Base-by-base conservation (phyloP, 208 protist species). In the Kentomonas sorsogonicus region DNA sequence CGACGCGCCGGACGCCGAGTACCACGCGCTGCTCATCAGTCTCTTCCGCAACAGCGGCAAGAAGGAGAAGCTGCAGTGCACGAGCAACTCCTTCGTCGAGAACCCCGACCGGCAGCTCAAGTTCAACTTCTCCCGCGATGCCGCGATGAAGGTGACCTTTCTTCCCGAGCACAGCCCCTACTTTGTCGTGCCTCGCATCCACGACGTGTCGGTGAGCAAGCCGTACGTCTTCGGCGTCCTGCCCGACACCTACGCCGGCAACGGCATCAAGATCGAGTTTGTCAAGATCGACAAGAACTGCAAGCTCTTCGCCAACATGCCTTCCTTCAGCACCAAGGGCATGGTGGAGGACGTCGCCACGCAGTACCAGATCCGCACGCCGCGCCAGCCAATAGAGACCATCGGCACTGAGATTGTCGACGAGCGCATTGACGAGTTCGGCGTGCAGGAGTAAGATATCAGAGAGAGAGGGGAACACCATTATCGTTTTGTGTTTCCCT, bases 221-320 rank as follows among this genome's bases (percentile, higher is more conserved):
- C 77, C 75, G 30, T 92, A 87, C 65, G 74, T 88, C 27, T 41
- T 92, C 43, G 85, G 85, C 36, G 52, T 92, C 11, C 50, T 92
- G 33, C 34, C 70, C 2, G 79, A 92, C 57, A 85, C 77, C 7
- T 85, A 84, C 66, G 69, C 63, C 10, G 81, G 81, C 34, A 86
- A 86, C 68, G 84, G 78, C 31, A 73, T 86, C 59, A 60, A 62
- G 51, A 73, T 91, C 23, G 77, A 86, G 72, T 89, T 91, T 52
- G 80, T 78, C 51, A 74, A 70, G 64, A 62, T 89, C 15, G 52
- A 72, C 55, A 57, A 59, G 33, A 69, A 76, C 31, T 88, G 74
- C 60, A 82, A 83, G 45, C 67, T 89, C 27, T 89, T 91, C 48
- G 67, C 68, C 33, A 91, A 89, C 69, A 85, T 89, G 72, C 84